phyloP scores from a whole-genome alignment of 129 eudicot genomes.

The Erigeron canadensis region DNA sequence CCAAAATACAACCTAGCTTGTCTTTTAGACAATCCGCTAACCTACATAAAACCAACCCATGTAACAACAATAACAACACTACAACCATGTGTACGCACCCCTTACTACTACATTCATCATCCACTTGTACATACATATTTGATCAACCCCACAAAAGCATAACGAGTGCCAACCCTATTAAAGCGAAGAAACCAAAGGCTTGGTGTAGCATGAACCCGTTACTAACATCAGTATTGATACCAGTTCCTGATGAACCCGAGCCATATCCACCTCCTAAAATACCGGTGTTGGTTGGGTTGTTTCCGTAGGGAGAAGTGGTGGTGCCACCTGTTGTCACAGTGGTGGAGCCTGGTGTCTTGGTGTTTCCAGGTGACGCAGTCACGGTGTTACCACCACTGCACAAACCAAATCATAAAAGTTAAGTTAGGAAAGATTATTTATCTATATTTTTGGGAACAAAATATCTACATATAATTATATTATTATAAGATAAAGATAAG shows the following conservation, averaged over 20 bases:
- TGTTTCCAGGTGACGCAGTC: constrained; percentile 20
- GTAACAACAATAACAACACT: neutral
- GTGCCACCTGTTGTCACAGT: constrained; percentile 35
- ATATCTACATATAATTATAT: no score
- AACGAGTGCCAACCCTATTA: constrained; percentile 10
- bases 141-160: constrained; percentile 34
- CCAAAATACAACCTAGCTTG: constrained; percentile 30
- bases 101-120: constrained; percentile 25
- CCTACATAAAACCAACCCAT: constrained; percentile 7
- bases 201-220: constrained; percentile 21
- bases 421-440: no score
- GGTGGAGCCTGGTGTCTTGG: constrained; percentile 31
- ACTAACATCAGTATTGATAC: constrained; percentile 38
- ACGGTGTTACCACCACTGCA: constrained; percentile 16
- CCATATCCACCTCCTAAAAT: constrained; percentile 34
- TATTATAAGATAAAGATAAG: no score
- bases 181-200: constrained; percentile 15
- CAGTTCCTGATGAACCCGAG: constrained; percentile 30
- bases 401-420: neutral
- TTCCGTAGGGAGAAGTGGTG: constrained; percentile 35
- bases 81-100: constrained; percentile 10
- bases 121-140: constrained; percentile 21
- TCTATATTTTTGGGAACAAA: no score
- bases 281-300: constrained; percentile 38
- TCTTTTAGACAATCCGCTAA: constrained; percentile 23